A percentile compares a stretch with the other conserved stretches of the same genome.
These are phyloP conservation scores for Calonectria henricotiae DNA, from an alignment of 2,329 filamentous ascomycete genomes.

Conservation along the genomic window DNA sequence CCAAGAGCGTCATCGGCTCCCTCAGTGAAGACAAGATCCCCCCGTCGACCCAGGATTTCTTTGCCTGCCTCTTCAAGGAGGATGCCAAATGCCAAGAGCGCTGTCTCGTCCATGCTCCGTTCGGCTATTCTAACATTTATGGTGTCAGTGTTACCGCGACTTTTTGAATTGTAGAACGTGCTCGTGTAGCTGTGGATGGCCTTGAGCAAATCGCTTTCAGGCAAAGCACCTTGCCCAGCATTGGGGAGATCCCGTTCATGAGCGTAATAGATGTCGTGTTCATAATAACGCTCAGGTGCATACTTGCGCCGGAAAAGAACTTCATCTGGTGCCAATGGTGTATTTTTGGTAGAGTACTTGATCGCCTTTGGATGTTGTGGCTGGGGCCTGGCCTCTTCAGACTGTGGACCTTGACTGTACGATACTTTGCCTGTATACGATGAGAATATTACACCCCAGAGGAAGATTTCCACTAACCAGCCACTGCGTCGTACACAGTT, in stretches of 20 bases:
- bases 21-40: constrained; percentile 82
- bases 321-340: constrained; percentile 76
- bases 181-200: constrained; percentile 79
- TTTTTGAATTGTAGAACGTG: constrained; percentile 73
- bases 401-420: constrained; percentile 45
- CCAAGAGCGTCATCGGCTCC: constrained; percentile 54
- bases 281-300: constrained; percentile 78
- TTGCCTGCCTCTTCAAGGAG: constrained; percentile 80
- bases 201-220: constrained; percentile 80
- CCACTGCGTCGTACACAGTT: constrained; percentile 82
- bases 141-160: constrained; percentile 44
- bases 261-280: constrained; percentile 81
- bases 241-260: constrained; percentile 71
- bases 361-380: constrained; percentile 43
- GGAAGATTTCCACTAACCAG: constrained; percentile 65
- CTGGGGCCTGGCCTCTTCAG: constrained; percentile 42
- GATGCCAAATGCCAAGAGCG: constrained; percentile 82
- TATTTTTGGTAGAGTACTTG: constrained; percentile 51
- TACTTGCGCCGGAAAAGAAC: constrained; percentile 77
- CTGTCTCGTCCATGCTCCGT: constrained; percentile 83
- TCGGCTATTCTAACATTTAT: constrained; percentile 62
- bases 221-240: constrained; percentile 68
- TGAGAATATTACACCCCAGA: constrained; percentile 47
- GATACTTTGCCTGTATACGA: constrained; percentile 54
- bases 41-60: constrained; percentile 74